phyloP scores from a whole-genome alignment of 23 red algal genomes.

The Gracilaria gracilis region DNA sequence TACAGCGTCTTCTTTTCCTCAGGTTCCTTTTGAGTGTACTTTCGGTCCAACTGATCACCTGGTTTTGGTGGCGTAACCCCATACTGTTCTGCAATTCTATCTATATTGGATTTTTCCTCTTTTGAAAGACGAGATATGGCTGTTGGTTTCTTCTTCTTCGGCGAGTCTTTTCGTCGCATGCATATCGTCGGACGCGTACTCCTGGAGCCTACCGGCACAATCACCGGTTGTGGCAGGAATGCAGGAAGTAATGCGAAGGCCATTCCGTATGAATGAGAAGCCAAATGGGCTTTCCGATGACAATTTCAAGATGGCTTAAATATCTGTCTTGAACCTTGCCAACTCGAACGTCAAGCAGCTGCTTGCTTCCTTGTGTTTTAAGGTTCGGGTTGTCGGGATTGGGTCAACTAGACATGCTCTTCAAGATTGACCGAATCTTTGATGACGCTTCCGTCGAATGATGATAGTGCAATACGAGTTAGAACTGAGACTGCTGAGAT shows the following conservation, averaged over 20 bases:
- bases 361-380: too few relatives aligned
- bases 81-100: constrained; percentile 49
- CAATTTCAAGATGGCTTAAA: too few relatives aligned
- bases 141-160: constrained; percentile 26
- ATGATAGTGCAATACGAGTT: too few relatives aligned
- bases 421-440: too few relatives aligned
- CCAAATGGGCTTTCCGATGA: too few relatives aligned
- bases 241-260: not conserved
- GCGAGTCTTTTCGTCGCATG: constrained; percentile 32
- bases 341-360: too few relatives aligned
- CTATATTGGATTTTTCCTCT: constrained; percentile 20
- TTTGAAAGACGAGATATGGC: constrained; percentile 48
- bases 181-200: not conserved
- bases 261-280: not conserved
- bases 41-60: constrained; percentile 55
- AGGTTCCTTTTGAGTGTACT: constrained; percentile 28
- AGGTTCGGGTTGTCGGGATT: too few relatives aligned
- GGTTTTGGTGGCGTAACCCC: constrained; percentile 42
- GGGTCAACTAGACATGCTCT: too few relatives aligned
- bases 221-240: not conserved
- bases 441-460: too few relatives aligned
- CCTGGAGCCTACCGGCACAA: not conserved
- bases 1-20: constrained; percentile 36
- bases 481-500: too few relatives aligned
- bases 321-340: too few relatives aligned